phyloP scores from a whole-genome alignment of 2,329 filamentous ascomycete species.

The Hyphodiscus sp. region DNA sequence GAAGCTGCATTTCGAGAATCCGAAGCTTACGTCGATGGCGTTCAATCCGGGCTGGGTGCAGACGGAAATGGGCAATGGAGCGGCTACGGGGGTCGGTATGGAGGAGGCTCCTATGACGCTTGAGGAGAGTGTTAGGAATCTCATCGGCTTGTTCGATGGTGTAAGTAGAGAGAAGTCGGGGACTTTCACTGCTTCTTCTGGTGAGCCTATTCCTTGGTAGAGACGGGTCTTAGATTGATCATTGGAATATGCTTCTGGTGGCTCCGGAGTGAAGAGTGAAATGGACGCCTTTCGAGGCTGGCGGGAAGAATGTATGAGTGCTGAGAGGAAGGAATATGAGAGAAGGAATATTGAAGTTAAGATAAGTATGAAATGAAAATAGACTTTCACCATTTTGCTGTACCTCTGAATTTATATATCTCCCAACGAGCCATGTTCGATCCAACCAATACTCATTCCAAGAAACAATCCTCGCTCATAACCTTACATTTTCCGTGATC shows the following conservation, averaged over 20 bases:
- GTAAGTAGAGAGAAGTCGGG: slow-evolving; percentile 12
- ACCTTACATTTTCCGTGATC: too few species aligned
- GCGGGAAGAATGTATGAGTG: background rate
- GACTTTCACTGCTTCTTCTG: slow-evolving; percentile 9
- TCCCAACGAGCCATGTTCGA: background rate
- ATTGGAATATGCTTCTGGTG: background rate
- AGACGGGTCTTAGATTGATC: background rate
- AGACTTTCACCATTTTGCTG: background rate
- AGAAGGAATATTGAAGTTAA: background rate
- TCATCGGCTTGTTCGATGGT: slow-evolving; percentile 14
- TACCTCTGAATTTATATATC: background rate
- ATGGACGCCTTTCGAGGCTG: background rate
- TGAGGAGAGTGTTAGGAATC: slow-evolving; percentile 14
- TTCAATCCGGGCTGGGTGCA: slow-evolving; percentile 32
- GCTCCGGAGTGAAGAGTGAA: background rate
- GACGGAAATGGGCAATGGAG: slow-evolving; percentile 21
- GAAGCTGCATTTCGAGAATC: slow-evolving; percentile 31
- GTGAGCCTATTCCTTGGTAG: slow-evolving; percentile 17
- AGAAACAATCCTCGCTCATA: too few species aligned
- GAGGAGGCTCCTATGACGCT: slow-evolving; percentile 14
- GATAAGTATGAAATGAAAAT: background rate
- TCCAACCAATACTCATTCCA: too few species aligned
- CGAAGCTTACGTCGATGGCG: slow-evolving; percentile 28
- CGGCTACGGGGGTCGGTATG: slow-evolving; percentile 13
- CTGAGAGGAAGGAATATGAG: background rate